Conservation (phyloP, 257 asterid genomes). For the Thymus quinquecostatus region DNA sequence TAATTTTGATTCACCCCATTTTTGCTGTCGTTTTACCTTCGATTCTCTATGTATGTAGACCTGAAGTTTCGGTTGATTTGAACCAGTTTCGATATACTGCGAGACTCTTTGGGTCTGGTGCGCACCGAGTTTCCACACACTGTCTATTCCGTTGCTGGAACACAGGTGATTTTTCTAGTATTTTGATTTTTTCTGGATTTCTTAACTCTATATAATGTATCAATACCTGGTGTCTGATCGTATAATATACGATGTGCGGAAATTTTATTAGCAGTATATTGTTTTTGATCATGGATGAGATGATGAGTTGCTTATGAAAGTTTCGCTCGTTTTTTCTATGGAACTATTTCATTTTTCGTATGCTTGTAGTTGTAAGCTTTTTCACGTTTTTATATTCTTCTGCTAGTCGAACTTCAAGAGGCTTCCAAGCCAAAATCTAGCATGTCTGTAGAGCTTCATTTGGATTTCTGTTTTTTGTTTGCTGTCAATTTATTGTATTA, state of each 20-base stretch:
- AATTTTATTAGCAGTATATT: not conserved
- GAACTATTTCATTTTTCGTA: not conserved
- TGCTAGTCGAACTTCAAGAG: not conserved
- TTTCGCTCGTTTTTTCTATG: not conserved
- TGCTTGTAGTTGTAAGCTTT: slow-evolving; percentile 4
- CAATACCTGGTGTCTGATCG: not conserved
- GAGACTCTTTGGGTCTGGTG: slow-evolving; percentile 80
- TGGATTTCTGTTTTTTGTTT: not conserved
- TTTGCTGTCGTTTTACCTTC: slow-evolving; percentile 3
- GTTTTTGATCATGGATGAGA: not conserved
- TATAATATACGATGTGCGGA: not conserved
- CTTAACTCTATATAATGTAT: not conserved
- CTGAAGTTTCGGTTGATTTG: slow-evolving; percentile 30
- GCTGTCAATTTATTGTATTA: not conserved
- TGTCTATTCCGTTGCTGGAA: slow-evolving; percentile 77
- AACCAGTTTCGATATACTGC: slow-evolving; percentile 82
- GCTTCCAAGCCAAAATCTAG: slow-evolving; percentile 6
- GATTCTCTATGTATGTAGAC: slow-evolving; percentile 6
- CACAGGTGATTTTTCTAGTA: slow-evolving; percentile 60
- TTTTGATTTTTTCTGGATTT: not conserved
- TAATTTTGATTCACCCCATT: slow-evolving; percentile 9
- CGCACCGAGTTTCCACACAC: slow-evolving; percentile 93
- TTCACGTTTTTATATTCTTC: slow-evolving; percentile 9
- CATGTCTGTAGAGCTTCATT: not conserved
- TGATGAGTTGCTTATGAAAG: not conserved